phyloP scores from a whole-genome alignment of 345 rosid species.

The Gossypium stocksii region DNA sequence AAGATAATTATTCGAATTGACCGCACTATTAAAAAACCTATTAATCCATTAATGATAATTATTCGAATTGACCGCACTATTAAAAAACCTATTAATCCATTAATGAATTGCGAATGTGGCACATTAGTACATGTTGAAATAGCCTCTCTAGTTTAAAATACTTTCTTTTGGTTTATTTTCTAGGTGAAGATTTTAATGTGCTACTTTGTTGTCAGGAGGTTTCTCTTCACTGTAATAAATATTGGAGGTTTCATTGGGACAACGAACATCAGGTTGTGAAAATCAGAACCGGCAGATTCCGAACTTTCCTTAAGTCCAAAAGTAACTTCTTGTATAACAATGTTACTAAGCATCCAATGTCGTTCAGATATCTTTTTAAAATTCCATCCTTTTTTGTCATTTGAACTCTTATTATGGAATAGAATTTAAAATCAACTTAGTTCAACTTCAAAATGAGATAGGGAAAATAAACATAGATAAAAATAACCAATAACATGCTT shows the following conservation, averaged over 20 bases:
- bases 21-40: too few relatives aligned
- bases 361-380: slow-evolving; percentile 60
- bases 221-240: slow-evolving; percentile 40
- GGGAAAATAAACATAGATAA: background rate
- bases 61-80: too few relatives aligned
- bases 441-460: background rate
- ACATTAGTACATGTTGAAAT: too few relatives aligned
- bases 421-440: slow-evolving; percentile 13
- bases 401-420: slow-evolving; percentile 40
- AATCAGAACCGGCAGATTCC: slow-evolving; percentile 32
- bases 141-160: too few relatives aligned
- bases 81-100: too few relatives aligned
- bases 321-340: slow-evolving; percentile 37
- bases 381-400: slow-evolving; percentile 58
- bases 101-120: too few relatives aligned
- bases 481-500: background rate
- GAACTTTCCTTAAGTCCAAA: slow-evolving; percentile 38
- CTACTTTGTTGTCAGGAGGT: slow-evolving; percentile 10
- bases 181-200: background rate
- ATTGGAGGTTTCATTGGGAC: slow-evolving; percentile 32
- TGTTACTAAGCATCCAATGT: slow-evolving; percentile 61
- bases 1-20: too few relatives aligned
- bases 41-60: too few relatives aligned
- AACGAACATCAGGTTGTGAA: slow-evolving; percentile 20
- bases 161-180: too few relatives aligned